Conservation (phyloP, 257 asterid genomes). For the Solanum verrucosum region DNA sequence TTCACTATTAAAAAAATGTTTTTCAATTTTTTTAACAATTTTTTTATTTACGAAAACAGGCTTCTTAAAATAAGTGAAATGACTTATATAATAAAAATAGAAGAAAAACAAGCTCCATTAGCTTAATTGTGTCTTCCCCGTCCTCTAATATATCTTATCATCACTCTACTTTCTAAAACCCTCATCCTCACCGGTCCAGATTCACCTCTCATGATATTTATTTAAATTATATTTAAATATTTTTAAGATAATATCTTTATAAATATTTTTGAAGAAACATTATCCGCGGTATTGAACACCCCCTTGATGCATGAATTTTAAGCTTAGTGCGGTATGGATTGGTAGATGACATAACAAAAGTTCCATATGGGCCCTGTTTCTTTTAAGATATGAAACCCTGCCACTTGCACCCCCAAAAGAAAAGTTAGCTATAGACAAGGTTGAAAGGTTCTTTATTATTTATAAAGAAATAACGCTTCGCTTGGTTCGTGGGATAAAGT, state of each 20-base stretch:
- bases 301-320: background rate
- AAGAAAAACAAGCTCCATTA: too few relatives aligned
- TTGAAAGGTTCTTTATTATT: background rate
- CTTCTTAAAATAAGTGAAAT: background rate
- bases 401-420: background rate
- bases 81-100: background rate
- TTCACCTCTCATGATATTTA: background rate
- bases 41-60: background rate
- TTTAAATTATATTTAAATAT: too few relatives aligned
- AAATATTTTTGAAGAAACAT: background rate
- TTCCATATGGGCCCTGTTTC: background rate
- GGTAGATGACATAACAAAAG: slow-evolving; percentile 14
- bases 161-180: background rate
- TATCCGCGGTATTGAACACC: background rate
- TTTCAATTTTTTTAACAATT: too few relatives aligned
- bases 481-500: background rate
- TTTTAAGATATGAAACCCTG: background rate
- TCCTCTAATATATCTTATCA: too few relatives aligned
- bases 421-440: background rate
- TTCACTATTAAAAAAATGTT: background rate
- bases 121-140: background rate
- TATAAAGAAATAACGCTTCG: background rate
- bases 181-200: accelerated
- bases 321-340: slow-evolving; percentile 2
- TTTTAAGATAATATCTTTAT: too few relatives aligned